Base-by-base conservation (phyloP, 345 rosid species). In the Camelina neglecta region DNA sequence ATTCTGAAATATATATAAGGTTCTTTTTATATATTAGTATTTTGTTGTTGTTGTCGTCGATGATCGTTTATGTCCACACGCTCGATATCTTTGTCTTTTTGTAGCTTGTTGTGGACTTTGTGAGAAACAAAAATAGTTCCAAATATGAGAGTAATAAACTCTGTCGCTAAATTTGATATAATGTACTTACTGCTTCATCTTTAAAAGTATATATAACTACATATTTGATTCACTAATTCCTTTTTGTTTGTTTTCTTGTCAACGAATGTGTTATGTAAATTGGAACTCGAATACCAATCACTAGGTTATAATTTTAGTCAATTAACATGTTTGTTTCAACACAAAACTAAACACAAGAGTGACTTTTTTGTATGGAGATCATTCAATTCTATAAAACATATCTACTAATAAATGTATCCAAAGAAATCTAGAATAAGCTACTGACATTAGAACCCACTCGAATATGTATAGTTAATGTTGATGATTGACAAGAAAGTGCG, bases 61-160 rank as follows among this genome's bases (percentile, higher is more conserved):
- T 23, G 65, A 13, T 33, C 47, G 16, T 24, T 71, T 21, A 49
- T 70, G 15, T 41, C 78, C 72, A 78, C 58, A 67, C 75, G 67
- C 74, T 75, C 67, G 47, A 78, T 73, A 68, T 77, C 41, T 65
- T 75, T 82, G 42, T 44, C 42, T 11, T 24, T 63, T 47, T 62
- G 11, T 39, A 26, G 50, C 4, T 26, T 26, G 4, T 26, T 26
- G 29, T 26, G 29, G 48, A 7, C 2, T 16, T 15, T 15, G 20
- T n/a, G 20, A 47, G 20, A n/a, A 45, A n/a, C 20, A 47, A 1
- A 47, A 47, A 6, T 4, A 39, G 44, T 10, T 39, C 12, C 16
- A 15, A 47, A 47, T 47, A 47, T 47, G 50, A 47, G 8, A 23
- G 36, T 41, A 62, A 62, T 23, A 23, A 29, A 47, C 16, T 15